Conservation (phyloP, 2,329 filamentous ascomycete genomes). For the Elsinoe arachidis region DNA sequence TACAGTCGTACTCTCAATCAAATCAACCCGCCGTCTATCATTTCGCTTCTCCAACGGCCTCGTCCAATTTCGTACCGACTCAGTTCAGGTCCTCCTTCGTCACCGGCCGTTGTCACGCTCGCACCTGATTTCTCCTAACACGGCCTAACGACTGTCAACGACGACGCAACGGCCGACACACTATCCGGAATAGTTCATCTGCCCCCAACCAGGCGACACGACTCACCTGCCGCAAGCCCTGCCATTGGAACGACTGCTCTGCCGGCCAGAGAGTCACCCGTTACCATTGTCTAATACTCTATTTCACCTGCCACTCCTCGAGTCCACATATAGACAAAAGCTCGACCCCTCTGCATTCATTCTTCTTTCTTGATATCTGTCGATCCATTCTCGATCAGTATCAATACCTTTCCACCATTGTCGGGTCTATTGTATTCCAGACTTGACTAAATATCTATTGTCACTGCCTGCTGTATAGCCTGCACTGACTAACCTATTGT, state of each 20-base stretch:
- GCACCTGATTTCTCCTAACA: conserved; percentile 14
- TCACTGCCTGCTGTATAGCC: conserved; percentile 11
- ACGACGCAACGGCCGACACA: conserved; percentile 12
- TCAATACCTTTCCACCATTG: conserved; percentile 2
- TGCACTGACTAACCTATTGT: conserved; percentile 21
- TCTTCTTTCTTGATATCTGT: conserved; percentile 19
- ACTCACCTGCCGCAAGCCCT: conserved; percentile 11
- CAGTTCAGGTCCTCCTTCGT: conserved; percentile 11
- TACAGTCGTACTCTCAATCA: conserved; percentile 1
- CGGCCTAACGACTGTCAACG: conserved; percentile 12
- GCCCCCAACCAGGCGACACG: conserved; percentile 14
- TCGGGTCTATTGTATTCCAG: conserved; percentile 19
- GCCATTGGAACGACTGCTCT: conserved; percentile 13
- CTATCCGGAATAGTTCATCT: conserved; percentile 15
- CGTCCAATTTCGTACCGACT: conserved; percentile 14
- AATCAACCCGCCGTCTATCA: conserved; percentile 12
- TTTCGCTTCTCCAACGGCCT: conserved; percentile 11
- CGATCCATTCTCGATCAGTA: conserved; percentile 15
- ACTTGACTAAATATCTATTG: conserved; percentile 17
- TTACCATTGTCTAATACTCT: conserved; percentile 13
- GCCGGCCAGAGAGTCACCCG: conserved; percentile 14
- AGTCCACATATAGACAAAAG: conserved; percentile 22
- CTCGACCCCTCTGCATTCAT: conserved; percentile 19
- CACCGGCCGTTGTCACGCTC: conserved; percentile 13
- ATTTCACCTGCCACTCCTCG: conserved; percentile 16